Evolutionary conservation across 208 protist species (phyloP), one percentile per base, ranked within the genome.

Genomic region (Trypanosoma platydactyli): DNA sequence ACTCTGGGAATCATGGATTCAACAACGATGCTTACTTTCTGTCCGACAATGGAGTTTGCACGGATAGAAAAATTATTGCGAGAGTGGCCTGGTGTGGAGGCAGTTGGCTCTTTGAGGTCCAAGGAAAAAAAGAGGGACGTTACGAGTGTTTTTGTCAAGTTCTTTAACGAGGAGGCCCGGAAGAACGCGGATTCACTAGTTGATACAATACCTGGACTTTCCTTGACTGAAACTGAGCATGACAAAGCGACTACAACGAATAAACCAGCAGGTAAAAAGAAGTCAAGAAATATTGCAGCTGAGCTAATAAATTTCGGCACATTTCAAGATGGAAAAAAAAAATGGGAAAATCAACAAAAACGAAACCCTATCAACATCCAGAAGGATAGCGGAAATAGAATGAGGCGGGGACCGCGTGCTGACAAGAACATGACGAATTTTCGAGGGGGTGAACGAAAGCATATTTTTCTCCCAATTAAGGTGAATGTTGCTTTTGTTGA

Each of bases 61-160:
- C 56, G 68, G 2, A 83, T 95, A 29, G 86, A 95, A 79, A 65
- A 64, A 18, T 53, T 73, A 40, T 61, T 95, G 25, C 73, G 83
- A 29, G 73, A 86, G 45, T 95, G 83, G 86, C 63, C 79, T 24
- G 81, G 83, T 41, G 86, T 95, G n/a, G 80, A 89, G 44, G 76
- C 83, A 12, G 89, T 95, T 46, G 86, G 86, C 4, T 93, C 86
- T 38, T 72, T 95, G 49, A 76, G 86, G 29, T 79, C 84, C n/a
- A 93, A 93, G 67, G 87, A 90, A 56, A 85, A 86, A 53, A 93
- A 91, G 50, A 75, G 73, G 11, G 80, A 90, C 60, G 46, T 84
- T 40, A 95, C 89, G 15, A 92, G 76, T 3, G 89, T 95, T 0
- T 91, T 93, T 54, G 79, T 95, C 51, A 95, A 80, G 16, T 92